These are phyloP conservation scores for Trypanosoma avium DNA, from an alignment of 208 protist species.

Conservation along the genomic window DNA sequence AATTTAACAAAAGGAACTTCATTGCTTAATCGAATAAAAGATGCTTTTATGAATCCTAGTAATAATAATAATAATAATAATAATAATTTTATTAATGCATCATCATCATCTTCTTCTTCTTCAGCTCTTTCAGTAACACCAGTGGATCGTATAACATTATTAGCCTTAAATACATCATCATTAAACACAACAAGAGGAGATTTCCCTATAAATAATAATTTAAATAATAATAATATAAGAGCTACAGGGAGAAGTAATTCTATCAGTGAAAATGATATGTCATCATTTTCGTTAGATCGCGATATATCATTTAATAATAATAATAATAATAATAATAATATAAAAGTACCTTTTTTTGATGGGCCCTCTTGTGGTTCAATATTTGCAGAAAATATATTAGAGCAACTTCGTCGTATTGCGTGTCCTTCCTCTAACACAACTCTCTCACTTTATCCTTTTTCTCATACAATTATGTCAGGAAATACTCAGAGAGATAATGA, in stretches of 20 bases:
- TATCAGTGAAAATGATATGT: too few species aligned
- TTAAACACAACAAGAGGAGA: not conserved
- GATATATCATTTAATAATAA: too few species aligned
- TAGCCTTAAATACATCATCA: not conserved
- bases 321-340: too few species aligned
- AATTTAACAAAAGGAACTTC: not conserved
- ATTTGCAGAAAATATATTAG: slow-evolving; percentile 7
- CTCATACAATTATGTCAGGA: too few species aligned
- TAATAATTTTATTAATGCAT: not conserved
- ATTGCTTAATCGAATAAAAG: not conserved
- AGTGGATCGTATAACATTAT: not conserved
- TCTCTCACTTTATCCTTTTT: too few species aligned
- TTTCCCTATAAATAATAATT: not conserved
- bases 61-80: not conserved
- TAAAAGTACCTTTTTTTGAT: too few species aligned
- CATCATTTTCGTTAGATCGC: too few species aligned
- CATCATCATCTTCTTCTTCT: not conserved
- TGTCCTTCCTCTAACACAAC: not conserved
- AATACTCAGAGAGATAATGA: too few species aligned
- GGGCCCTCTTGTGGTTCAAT: slow-evolving; percentile 9
- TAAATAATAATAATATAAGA: too few species aligned
- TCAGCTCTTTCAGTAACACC: not conserved
- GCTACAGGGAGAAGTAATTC: too few species aligned
- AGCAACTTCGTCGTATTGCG: not conserved
- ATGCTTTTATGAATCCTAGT: not conserved